Percentiles rank a stretch among this genome's conserved stretches.
These are phyloP conservation scores for Juncus effusus DNA, from an alignment of 176 grass and related monocot genomes.

Conservation along the genomic window DNA sequence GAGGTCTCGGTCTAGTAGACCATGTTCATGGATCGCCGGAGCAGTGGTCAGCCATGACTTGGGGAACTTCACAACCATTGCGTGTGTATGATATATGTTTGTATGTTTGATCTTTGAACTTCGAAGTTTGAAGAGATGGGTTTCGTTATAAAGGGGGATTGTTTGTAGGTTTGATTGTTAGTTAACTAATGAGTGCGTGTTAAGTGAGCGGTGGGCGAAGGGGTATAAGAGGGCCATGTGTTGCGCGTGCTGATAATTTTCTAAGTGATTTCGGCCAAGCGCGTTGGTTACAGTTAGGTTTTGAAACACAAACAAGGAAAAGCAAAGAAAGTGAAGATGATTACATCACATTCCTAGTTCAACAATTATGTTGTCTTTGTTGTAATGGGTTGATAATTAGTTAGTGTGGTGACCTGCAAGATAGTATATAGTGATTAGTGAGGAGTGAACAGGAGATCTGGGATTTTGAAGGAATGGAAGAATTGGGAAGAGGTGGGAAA, in stretches of 20 bases:
- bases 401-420: not conserved
- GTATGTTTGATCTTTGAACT: not conserved
- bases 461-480: not conserved
- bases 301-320: not conserved
- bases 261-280: constrained; percentile 29
- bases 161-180: not conserved
- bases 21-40: constrained; percentile 23
- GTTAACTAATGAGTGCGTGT: not conserved
- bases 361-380: constrained; percentile 2
- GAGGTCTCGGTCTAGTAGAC: constrained; percentile 1
- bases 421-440: not conserved
- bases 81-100: not conserved
- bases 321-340: not conserved
- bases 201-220: constrained; percentile 2
- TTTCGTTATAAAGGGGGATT: constrained; percentile 18
- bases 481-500: not conserved
- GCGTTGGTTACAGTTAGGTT: constrained; percentile 22
- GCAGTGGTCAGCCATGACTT: constrained; percentile 49
- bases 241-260: constrained; percentile 20
- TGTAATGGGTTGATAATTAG: not conserved
- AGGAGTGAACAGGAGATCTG: not conserved
- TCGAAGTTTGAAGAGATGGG: constrained; percentile 6
- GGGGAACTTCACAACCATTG: constrained; percentile 44
- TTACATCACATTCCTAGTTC: not conserved
- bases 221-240: constrained; percentile 13